These are phyloP conservation scores for Xylariaceae sp. DNA, from an alignment of 2,329 filamentous ascomycete genomes.

Conservation along the genomic window DNA sequence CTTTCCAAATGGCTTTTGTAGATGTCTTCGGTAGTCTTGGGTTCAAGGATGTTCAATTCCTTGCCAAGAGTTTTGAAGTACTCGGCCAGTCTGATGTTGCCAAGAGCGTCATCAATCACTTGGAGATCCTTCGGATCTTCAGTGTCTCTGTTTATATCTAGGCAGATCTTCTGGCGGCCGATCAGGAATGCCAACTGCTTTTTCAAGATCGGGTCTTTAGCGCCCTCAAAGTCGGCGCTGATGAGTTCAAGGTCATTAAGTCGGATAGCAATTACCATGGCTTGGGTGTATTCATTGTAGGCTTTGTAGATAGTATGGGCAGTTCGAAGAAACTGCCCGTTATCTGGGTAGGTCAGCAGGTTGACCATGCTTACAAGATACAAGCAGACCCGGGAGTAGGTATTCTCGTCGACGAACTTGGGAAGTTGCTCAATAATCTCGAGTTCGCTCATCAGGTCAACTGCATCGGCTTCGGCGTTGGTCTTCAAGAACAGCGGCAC, in stretches of 20 bases:
- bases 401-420: conserved; percentile 89
- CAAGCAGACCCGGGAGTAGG: conserved; percentile 87
- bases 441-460: conserved; percentile 94
- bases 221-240: conserved; percentile 76
- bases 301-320: conserved; percentile 92
- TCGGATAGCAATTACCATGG: conserved; percentile 90
- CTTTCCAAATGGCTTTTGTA: conserved; percentile 99
- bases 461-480: conserved; percentile 97
- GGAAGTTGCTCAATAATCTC: conserved; percentile 95
- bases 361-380: conserved; percentile 99
- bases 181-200: conserved; percentile 95
- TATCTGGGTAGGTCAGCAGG: conserved; percentile 94
- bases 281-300: conserved; percentile 91
- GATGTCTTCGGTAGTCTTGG: conserved; percentile 96
- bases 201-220: conserved; percentile 79
- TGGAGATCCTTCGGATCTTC: conserved; percentile 70
- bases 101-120: conserved; percentile 79
- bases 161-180: conserved; percentile 84
- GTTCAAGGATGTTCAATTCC: conserved; percentile 94
- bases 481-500: conserved; percentile 95
- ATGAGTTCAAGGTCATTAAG: conserved; percentile 88
- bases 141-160: conserved; percentile 65
- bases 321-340: conserved; percentile 90
- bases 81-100: conserved; percentile 84
- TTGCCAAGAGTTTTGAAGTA: conserved; percentile 94